Conservation (phyloP, 2,329 filamentous ascomycete genomes). For the Epicoccum sorghinum region DNA sequence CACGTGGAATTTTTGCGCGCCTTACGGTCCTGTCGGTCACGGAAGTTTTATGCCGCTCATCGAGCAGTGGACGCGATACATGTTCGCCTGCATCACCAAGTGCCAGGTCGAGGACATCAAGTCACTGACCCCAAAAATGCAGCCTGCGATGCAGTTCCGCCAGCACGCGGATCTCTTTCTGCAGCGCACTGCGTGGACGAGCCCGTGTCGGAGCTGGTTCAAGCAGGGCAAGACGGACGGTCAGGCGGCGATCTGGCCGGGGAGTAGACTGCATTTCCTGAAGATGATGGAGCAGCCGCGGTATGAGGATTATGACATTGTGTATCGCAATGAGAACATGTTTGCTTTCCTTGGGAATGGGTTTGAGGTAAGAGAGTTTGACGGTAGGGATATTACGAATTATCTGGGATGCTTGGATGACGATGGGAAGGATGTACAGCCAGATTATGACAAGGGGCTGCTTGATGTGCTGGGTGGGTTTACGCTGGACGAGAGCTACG, state of each 20-base stretch:
- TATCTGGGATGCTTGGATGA: constrained; percentile 51
- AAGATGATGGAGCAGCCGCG: constrained; percentile 26
- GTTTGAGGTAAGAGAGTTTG: constrained; percentile 54
- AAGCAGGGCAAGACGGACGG: constrained; percentile 32
- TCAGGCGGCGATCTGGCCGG: constrained; percentile 31
- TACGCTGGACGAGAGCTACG: constrained; percentile 33
- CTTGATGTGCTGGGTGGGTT: constrained; percentile 47
- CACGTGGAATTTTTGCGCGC: constrained; percentile 52
- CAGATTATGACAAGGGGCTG: constrained; percentile 49
- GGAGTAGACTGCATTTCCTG: constrained; percentile 31
- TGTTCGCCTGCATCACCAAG: constrained; percentile 30
- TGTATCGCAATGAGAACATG: constrained; percentile 25
- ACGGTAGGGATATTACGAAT: constrained; percentile 55
- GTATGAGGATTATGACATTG: constrained; percentile 34
- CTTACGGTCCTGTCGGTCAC: constrained; percentile 30
- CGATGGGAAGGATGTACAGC: constrained; percentile 49
- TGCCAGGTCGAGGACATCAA: constrained; percentile 33
- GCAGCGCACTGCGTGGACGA: constrained; percentile 33
- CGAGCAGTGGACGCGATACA: constrained; percentile 34
- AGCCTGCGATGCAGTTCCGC: constrained; percentile 18
- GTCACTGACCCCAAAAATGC: constrained; percentile 24
- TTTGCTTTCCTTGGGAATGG: constrained; percentile 36
- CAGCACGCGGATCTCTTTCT: constrained; percentile 33
- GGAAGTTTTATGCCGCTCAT: constrained; percentile 34
- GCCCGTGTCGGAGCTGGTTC: constrained; percentile 32